Evolutionary conservation across 2,329 filamentous ascomycete genomes (phyloP).

Genomic region (Penicillium sp.): DNA sequence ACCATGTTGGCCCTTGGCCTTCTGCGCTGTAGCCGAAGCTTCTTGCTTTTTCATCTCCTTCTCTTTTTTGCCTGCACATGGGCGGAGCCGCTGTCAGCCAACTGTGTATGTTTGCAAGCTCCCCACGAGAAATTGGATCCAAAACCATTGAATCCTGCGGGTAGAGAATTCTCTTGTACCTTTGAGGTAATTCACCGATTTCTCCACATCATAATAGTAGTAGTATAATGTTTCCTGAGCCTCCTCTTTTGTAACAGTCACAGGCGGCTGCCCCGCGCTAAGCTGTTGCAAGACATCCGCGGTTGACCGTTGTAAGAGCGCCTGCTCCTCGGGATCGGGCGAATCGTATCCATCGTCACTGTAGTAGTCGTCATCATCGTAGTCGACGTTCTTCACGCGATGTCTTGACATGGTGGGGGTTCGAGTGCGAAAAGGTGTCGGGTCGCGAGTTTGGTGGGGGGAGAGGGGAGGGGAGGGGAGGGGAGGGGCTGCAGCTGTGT

Average conservation of each 20-base stretch:
- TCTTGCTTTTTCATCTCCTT: constrained; percentile 43
- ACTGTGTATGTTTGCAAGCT: neutral
- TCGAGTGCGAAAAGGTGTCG: constrained; percentile 7
- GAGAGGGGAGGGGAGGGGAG: constrained; percentile 4
- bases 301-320: constrained; percentile 68
- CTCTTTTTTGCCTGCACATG: constrained; percentile 36
- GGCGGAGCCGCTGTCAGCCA: neutral
- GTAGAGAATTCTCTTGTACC: constrained; percentile 51
- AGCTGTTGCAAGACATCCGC: constrained; percentile 68
- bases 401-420: constrained; percentile 44
- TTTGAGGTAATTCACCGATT: constrained; percentile 78
- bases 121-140: neutral
- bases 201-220: constrained; percentile 92
- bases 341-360: constrained; percentile 47
- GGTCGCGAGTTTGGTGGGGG: constrained; percentile 3
- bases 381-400: constrained; percentile 49
- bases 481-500: neutral
- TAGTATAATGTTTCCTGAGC: constrained; percentile 93
- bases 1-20: constrained; percentile 34
- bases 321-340: constrained; percentile 50
- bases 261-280: constrained; percentile 61
- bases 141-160: neutral
- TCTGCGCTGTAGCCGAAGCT: constrained; percentile 26
- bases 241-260: constrained; percentile 68
- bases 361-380: constrained; percentile 47